Evolutionary conservation across 306 rosid genomes (phyloP).

Genomic region (Cucumis sativus): DNA sequence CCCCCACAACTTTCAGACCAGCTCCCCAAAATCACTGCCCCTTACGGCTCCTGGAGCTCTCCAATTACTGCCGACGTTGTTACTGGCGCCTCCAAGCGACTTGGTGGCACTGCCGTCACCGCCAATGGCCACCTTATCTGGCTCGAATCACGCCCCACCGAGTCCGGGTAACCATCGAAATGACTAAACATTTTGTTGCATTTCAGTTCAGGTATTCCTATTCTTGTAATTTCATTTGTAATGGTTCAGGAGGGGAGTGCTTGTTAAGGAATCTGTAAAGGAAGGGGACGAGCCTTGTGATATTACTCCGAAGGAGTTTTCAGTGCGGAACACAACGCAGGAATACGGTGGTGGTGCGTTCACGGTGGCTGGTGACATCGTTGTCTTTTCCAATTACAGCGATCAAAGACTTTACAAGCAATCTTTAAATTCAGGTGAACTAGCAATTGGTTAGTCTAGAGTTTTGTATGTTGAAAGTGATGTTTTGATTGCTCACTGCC

Average conservation of each 20-base stretch:
- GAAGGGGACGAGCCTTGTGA: slow-evolving; percentile 49
- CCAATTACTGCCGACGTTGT: slow-evolving; percentile 80
- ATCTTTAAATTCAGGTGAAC: slow-evolving; percentile 26
- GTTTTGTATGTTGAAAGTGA: not conserved
- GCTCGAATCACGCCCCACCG: slow-evolving; percentile 83
- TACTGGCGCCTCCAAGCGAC: slow-evolving; percentile 67
- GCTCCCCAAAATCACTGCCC: slow-evolving; percentile 32
- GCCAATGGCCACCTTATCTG: slow-evolving; percentile 59
- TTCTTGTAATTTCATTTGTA: not conserved
- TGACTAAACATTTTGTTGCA: not conserved
- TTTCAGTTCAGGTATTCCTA: not conserved
- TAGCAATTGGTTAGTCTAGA: not conserved
- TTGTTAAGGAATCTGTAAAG: slow-evolving; percentile 58
- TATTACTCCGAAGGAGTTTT: slow-evolving; percentile 71
- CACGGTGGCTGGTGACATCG: slow-evolving; percentile 45
- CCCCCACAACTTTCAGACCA: slow-evolving; percentile 5
- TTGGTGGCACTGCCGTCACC: slow-evolving; percentile 71
- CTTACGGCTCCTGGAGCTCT: slow-evolving; percentile 91
- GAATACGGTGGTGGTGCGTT: slow-evolving; percentile 95
- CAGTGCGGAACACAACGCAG: slow-evolving; percentile 81
- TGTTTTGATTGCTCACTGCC: not conserved
- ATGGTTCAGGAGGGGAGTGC: slow-evolving; percentile 59
- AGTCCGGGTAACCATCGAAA: slow-evolving; percentile 40
- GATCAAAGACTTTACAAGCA: slow-evolving; percentile 89
- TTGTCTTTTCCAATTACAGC: slow-evolving; percentile 68